Conservation (phyloP, 306 rosid genomes). For the Sicyos edulis region DNA sequence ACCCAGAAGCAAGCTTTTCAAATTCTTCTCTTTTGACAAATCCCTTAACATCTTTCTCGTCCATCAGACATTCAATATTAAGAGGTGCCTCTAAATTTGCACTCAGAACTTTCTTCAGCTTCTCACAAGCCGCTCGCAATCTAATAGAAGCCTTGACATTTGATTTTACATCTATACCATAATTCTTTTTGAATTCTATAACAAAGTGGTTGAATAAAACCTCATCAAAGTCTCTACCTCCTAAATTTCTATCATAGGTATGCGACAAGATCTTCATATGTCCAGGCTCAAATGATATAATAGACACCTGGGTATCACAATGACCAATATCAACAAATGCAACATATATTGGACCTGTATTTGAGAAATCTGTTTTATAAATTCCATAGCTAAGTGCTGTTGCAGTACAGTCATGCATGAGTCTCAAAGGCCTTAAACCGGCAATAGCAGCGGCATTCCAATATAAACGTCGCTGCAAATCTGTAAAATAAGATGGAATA, state of each 20-base stretch:
- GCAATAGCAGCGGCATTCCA: conserved; percentile 77
- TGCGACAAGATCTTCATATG: conserved; percentile 66
- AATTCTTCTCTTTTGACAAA: conserved; percentile 87
- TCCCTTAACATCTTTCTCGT: conserved; percentile 95
- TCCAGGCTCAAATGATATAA: conserved; percentile 59
- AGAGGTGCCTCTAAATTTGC: conserved; percentile 93
- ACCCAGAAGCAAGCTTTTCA: conserved; percentile 63
- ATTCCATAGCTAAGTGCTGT: conserved; percentile 87
- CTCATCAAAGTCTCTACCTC: conserved; percentile 85
- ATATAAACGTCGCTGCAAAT: conserved; percentile 80
- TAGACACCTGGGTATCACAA: conserved; percentile 76
- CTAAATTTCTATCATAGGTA: conserved; percentile 57
- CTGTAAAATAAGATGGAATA: conserved; percentile 73
- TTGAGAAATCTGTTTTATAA: conserved; percentile 54
- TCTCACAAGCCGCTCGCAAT: conserved; percentile 80
- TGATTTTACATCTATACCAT: conserved; percentile 57
- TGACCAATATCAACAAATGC: conserved; percentile 82
- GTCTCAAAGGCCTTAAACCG: conserved; percentile 77
- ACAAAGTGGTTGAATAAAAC: conserved; percentile 66
- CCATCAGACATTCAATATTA: conserved; percentile 93
- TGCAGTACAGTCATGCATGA: conserved; percentile 94
- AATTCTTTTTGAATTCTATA: conserved; percentile 48
- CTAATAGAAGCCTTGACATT: conserved; percentile 68
- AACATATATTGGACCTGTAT: conserved; percentile 36
- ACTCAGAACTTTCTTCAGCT: conserved; percentile 90